These are phyloP conservation scores for Hapsidospora chrysogenum DNA, from an alignment of 495 filamentous ascomycete genomes.

Conservation along the genomic window DNA sequence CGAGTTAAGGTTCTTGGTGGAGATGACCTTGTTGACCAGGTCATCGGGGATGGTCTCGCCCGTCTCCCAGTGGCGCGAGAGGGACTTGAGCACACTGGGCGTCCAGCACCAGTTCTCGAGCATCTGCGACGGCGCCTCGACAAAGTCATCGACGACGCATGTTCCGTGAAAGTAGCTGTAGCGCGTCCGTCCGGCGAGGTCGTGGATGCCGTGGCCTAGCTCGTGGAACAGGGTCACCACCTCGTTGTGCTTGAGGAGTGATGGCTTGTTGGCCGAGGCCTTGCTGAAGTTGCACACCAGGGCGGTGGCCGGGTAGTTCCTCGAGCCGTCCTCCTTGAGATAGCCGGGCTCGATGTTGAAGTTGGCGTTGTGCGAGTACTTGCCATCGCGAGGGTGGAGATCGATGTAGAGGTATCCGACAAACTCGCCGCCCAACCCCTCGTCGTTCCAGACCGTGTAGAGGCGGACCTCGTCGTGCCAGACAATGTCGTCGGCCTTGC, in stretches of 20 bases:
- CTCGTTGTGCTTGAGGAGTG: slow-evolving; percentile 45
- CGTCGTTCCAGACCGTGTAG: slow-evolving; percentile 47
- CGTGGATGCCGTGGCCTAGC: slow-evolving; percentile 49
- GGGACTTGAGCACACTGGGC: slow-evolving; percentile 32
- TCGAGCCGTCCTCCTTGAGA: slow-evolving; percentile 31
- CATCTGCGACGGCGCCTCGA: slow-evolving; percentile 51
- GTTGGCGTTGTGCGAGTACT: slow-evolving; percentile 60
- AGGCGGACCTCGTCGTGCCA: slow-evolving; percentile 49
- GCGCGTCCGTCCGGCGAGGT: slow-evolving; percentile 34
- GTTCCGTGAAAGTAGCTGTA: slow-evolving; percentile 47
- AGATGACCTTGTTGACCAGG: slow-evolving; percentile 39
- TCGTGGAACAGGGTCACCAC: slow-evolving; percentile 51
- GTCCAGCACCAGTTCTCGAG: slow-evolving; percentile 57
- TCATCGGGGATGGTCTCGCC: slow-evolving; percentile 40
- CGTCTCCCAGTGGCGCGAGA: slow-evolving; percentile 39
- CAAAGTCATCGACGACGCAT: slow-evolving; percentile 43
- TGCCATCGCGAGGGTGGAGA: slow-evolving; percentile 42
- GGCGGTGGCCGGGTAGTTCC: slow-evolving; percentile 43
- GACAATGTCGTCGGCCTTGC: slow-evolving; percentile 37
- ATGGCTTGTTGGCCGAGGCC: slow-evolving; percentile 42
- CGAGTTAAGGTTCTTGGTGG: slow-evolving; percentile 44
- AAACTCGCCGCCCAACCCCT: slow-evolving; percentile 36
- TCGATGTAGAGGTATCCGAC: slow-evolving; percentile 52
- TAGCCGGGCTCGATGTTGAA: slow-evolving; percentile 60
- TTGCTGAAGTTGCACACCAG: slow-evolving; percentile 54